Conservation (phyloP, 2,329 filamentous ascomycete species). For the Fragosphaeria purpurea region DNA sequence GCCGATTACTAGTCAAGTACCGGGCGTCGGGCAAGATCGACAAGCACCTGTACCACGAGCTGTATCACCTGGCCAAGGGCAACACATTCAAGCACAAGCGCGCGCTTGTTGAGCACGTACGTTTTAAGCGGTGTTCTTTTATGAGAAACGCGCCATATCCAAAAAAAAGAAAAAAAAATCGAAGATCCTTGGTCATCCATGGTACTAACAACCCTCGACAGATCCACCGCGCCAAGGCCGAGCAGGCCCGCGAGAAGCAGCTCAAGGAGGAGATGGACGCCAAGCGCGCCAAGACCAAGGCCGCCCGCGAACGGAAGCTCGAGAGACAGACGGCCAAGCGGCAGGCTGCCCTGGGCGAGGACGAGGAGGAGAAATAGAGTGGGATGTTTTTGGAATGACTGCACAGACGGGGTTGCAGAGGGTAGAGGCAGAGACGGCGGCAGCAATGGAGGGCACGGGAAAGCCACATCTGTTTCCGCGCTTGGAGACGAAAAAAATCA, state of each 20-base stretch:
- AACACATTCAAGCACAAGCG: constrained; percentile 99
- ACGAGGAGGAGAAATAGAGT: constrained; percentile 39
- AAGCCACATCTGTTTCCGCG: constrained; percentile 1
- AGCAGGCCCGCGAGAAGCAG: constrained; percentile 91
- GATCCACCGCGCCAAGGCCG: constrained; percentile 99
- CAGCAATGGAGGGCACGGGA: constrained; percentile 1
- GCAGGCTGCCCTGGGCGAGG: constrained; percentile 70
- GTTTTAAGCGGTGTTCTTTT: constrained; percentile 30
- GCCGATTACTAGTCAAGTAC: constrained; percentile 98
- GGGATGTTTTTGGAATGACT: background rate
- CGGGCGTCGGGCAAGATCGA: constrained; percentile 99
- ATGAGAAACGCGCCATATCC: too few species aligned
- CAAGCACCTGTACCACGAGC: constrained; percentile 99
- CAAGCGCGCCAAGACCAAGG: constrained; percentile 99
- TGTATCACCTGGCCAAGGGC: constrained; percentile 99
- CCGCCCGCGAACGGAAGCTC: constrained; percentile 94
- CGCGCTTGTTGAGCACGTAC: constrained; percentile 98
- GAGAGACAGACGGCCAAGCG: constrained; percentile 89
- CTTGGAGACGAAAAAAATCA: constrained; percentile 1
- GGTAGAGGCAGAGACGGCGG: background rate
- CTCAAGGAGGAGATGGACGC: constrained; percentile 99
- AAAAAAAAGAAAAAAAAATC: background rate
- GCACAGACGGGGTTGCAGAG: background rate
- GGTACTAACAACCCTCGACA: constrained; percentile 28
- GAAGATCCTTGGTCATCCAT: too few species aligned